A percentile compares a stretch with the other conserved stretches of the same genome.
These are phyloP conservation scores for Sonneratia alba DNA, from an alignment of 345 rosid genomes.

Conservation along the genomic window DNA sequence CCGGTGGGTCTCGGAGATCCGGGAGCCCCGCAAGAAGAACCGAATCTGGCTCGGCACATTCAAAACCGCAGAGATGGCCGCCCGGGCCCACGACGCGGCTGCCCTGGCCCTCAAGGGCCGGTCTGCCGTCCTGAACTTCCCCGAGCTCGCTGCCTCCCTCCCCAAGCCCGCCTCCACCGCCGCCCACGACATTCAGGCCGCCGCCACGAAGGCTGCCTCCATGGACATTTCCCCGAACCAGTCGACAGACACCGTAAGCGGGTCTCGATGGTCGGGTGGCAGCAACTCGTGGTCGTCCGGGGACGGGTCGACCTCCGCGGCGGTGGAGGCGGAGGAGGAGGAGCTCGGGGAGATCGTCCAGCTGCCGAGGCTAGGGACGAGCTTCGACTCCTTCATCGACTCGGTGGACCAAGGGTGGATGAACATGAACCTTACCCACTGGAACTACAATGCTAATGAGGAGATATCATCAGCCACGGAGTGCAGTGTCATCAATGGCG, in stretches of 20 bases:
- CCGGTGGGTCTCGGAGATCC: conserved; percentile 62
- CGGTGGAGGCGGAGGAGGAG: conserved; percentile 8
- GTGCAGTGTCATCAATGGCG: background rate
- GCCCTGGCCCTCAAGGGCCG: conserved; percentile 41
- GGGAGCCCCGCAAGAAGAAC: conserved; percentile 56
- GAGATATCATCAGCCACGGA: conserved; percentile 1
- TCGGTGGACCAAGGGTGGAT: conserved; percentile 5
- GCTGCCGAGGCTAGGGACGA: conserved; percentile 28
- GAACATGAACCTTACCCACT: background rate
- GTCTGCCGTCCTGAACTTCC: conserved; percentile 47
- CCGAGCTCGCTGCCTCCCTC: conserved; percentile 30
- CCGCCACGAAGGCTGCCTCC: conserved; percentile 48
- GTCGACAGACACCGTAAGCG: conserved; percentile 7
- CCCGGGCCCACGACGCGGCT: conserved; percentile 59
- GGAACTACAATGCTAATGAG: background rate
- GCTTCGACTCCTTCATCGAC: conserved; percentile 12
- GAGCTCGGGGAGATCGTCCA: conserved; percentile 30
- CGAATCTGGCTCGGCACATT: conserved; percentile 64
- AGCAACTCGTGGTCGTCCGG: background rate
- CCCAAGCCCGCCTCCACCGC: conserved; percentile 43
- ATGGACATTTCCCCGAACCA: conserved; percentile 17
- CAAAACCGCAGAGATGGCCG: conserved; percentile 56
- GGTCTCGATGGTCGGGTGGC: no score
- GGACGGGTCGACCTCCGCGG: background rate
- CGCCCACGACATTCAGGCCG: conserved; percentile 41